A percentile compares a stretch with the other conserved stretches of the same genome.
phyloP scores from a whole-genome alignment of 768 basidiomycete genomes.

The Amanita polypyramis region DNA sequence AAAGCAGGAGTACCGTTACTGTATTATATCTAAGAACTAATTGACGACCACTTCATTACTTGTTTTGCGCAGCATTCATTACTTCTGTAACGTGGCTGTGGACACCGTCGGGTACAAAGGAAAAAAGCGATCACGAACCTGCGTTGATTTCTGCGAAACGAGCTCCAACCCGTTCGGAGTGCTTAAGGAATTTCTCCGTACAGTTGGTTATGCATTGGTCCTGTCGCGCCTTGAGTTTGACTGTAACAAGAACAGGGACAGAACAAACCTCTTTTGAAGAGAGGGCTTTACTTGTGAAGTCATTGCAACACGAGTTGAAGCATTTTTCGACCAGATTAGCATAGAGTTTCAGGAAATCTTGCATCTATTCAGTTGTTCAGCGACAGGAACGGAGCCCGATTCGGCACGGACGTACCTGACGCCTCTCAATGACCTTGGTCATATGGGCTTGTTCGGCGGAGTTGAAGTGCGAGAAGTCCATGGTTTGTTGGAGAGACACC shows the following conservation, averaged over 20 bases:
- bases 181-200: conserved; percentile 95
- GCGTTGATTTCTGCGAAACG: conserved; percentile 90
- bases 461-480: conserved; percentile 92
- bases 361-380: conserved; percentile 55
- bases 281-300: conserved; percentile 92
- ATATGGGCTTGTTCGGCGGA: conserved; percentile 93
- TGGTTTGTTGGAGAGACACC: conserved; percentile 18
- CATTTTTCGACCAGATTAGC: conserved; percentile 92
- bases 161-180: conserved; percentile 87
- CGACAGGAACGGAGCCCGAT: not conserved
- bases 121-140: conserved; percentile 39
- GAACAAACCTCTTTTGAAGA: conserved; percentile 80
- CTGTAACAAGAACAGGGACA: not conserved
- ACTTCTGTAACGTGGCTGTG: conserved; percentile 19
- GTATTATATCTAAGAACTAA: not conserved
- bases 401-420: conserved; percentile 51
- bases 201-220: conserved; percentile 88
- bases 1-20: no score
- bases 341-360: conserved; percentile 95
- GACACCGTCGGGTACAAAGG: conserved; percentile 1
- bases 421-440: conserved; percentile 90
- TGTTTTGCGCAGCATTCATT: conserved; percentile 29
- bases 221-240: conserved; percentile 27
- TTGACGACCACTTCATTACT: conserved; percentile 15
- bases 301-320: conserved; percentile 91